These are phyloP conservation scores for Xerocomellus chrysenteron DNA, from an alignment of 768 basidiomycete genomes.

Conservation along the genomic window DNA sequence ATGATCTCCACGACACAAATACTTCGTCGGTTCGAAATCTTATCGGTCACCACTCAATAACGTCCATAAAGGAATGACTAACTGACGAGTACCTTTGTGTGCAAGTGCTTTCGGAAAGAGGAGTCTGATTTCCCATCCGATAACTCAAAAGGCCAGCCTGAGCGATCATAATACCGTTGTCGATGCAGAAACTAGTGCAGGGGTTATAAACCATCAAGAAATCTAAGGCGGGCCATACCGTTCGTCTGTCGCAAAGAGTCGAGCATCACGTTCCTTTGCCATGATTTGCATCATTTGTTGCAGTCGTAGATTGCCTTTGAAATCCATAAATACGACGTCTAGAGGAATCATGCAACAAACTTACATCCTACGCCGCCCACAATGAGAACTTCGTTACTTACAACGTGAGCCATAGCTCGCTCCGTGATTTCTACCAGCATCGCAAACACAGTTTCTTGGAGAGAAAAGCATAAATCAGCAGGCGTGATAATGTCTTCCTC, in stretches of 20 bases:
- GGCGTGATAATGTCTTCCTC: slow-evolving; percentile 79
- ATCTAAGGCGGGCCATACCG: slow-evolving; percentile 48
- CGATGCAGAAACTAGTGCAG: slow-evolving; percentile 89
- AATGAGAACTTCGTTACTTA: slow-evolving; percentile 92
- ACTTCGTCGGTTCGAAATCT: slow-evolving; percentile 97
- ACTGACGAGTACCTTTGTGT: slow-evolving; percentile 71
- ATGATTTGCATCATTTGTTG: slow-evolving; percentile 99
- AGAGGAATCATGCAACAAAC: slow-evolving; percentile 31
- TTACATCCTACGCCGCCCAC: slow-evolving; percentile 99
- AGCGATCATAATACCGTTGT: slow-evolving; percentile 99
- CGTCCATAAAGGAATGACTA: background rate
- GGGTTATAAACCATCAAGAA: background rate
- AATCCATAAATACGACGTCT: background rate
- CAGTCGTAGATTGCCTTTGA: slow-evolving; percentile 82
- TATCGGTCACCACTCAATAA: slow-evolving; percentile 11
- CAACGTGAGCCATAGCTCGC: slow-evolving; percentile 98
- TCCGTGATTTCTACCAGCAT: slow-evolving; percentile 99
- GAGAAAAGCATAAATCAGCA: slow-evolving; percentile 94
- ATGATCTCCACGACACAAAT: slow-evolving; percentile 79
- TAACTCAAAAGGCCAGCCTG: slow-evolving; percentile 92
- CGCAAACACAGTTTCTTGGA: slow-evolving; percentile 95
- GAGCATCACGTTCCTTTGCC: slow-evolving; percentile 86
- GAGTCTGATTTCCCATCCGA: slow-evolving; percentile 85
- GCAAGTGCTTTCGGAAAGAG: slow-evolving; percentile 77
- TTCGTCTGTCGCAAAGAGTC: slow-evolving; percentile 94